These are phyloP conservation scores for Geoglossum cookeanum DNA, from an alignment of 2,329 filamentous ascomycete species.

Conservation along the genomic window DNA sequence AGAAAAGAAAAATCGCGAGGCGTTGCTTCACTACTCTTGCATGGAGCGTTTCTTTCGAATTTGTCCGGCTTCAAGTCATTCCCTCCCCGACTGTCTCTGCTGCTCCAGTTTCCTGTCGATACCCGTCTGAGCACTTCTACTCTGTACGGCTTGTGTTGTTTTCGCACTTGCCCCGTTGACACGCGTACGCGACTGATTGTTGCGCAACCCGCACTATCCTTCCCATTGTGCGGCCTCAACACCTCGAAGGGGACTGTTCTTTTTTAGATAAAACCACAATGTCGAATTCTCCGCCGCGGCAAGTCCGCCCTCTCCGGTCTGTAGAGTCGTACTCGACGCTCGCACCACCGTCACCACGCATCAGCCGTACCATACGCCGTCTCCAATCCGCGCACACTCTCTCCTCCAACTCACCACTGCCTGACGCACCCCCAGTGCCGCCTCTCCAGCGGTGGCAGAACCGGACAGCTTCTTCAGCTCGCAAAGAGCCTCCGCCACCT, in stretches of 20 bases:
- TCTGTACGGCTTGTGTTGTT: neutral
- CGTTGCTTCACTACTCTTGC: neutral
- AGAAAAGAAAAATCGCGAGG: neutral
- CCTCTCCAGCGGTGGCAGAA: slow-evolving; percentile 39
- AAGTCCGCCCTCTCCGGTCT: slow-evolving; percentile 6
- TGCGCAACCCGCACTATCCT: neutral
- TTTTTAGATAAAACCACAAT: slow-evolving; percentile 1
- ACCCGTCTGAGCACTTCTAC: neutral
- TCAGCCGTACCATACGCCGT: slow-evolving; percentile 48
- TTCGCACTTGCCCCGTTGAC: neutral
- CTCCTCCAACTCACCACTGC: slow-evolving; percentile 33
- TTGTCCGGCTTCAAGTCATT: neutral
- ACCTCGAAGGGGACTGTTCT: neutral
- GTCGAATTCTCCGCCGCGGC: slow-evolving; percentile 10
- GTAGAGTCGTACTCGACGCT: slow-evolving; percentile 8
- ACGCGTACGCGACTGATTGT: neutral
- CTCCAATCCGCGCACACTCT: slow-evolving; percentile 54
- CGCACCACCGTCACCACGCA: slow-evolving; percentile 39
- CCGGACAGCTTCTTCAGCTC: slow-evolving; percentile 16
- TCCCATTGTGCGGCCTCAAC: neutral
- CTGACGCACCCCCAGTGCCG: slow-evolving; percentile 33
- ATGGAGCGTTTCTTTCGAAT: neutral
- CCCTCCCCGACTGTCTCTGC: neutral
- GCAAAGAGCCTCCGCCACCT: slow-evolving; percentile 13
- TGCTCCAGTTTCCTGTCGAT: neutral